Base-by-base conservation (phyloP, 805 yeast species). In the Hanseniaspora meyeri region DNA sequence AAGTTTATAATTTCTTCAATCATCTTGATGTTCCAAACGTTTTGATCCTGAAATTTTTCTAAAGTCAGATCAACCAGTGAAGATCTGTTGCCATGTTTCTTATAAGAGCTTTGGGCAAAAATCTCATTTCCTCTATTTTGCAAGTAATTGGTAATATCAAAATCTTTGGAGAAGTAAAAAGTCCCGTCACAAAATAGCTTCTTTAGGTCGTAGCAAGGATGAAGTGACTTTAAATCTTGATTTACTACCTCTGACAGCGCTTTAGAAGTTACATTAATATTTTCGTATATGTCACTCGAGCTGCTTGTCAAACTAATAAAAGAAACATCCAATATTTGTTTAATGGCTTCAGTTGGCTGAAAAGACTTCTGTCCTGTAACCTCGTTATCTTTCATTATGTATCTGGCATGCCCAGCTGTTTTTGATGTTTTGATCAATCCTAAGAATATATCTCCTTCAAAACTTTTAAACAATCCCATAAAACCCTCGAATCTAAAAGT, bases 1-100 rank as follows among this genome's bases (percentile, higher is more conserved):
- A 87, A 87, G 46, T 75, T 75, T 53, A 87, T 71, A 17, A 93
- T 74, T 61, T 89, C 96, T 54, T 79, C 77, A 76, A 89, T 83
- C 80, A 93, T 78, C 62, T 81, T 85, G 16, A 81, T 74, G 66
- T 93, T 93, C 98, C 98, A 93, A 82, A 93, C 83, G 65, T 83
- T 90, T 60, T 83, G 82, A 54, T 77, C 77, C 65, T 84, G 95
- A 63, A 79, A 82, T 53, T 85, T 75, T 55, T 66, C 71, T 54
- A 66, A 69, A 58, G 70, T 70, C 60, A 68, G 69, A 55, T 71
- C 72, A 55, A 69, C 61, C 34, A 65, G 63, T 10, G 68, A 64
- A 20, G 69, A 64, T 6, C 80, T 67, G n/a, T 34, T 43, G 20
- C 27, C 43, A 6, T 24, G n/a, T 7, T 16, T 16, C 3, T 24